phyloP scores from a whole-genome alignment of 2,329 filamentous ascomycete genomes.

The Monilinia fructigena region DNA sequence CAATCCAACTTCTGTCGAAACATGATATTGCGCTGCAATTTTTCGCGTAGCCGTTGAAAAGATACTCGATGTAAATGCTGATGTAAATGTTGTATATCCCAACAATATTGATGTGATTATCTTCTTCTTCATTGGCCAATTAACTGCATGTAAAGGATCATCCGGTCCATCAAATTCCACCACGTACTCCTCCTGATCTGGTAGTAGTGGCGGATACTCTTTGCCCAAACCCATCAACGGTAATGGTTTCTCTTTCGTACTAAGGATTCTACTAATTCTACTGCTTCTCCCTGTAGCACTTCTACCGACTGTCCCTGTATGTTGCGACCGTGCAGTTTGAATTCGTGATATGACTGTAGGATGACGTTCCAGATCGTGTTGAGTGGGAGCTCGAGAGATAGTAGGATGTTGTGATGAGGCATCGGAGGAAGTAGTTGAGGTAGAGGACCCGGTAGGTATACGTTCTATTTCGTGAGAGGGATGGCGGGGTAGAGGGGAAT shows the following conservation, averaged over 20 bases:
- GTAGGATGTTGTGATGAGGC: slow-evolving; percentile 42
- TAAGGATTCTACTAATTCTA: slow-evolving; percentile 46
- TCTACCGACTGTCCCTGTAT: slow-evolving; percentile 68
- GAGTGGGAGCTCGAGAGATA: slow-evolving; percentile 63
- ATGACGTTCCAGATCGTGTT: slow-evolving; percentile 66
- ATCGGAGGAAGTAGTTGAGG: slow-evolving; percentile 43
- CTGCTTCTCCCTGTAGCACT: slow-evolving; percentile 43
- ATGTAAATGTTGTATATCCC: slow-evolving; percentile 69
- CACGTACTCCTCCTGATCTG: slow-evolving; percentile 72
- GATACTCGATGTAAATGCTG: slow-evolving; percentile 72
- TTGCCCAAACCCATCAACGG: slow-evolving; percentile 74
- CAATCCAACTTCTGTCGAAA: slow-evolving; percentile 60
- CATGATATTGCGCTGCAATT: slow-evolving; percentile 58
- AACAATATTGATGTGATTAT: slow-evolving; percentile 65
- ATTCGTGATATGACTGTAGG: slow-evolving; percentile 70
- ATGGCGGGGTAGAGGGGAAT: slow-evolving; percentile 24
- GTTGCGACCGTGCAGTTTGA: slow-evolving; percentile 67
- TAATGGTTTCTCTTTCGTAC: slow-evolving; percentile 50
- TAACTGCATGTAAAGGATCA: slow-evolving; percentile 82
- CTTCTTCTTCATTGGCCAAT: slow-evolving; percentile 82
- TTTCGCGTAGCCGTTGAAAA: slow-evolving; percentile 65
- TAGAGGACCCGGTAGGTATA: slow-evolving; percentile 54
- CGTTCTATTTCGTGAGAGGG: slow-evolving; percentile 58
- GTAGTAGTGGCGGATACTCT: slow-evolving; percentile 67
- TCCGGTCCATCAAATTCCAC: slow-evolving; percentile 82